These are phyloP conservation scores for Mariannaea elegans DNA, from an alignment of 2,329 filamentous ascomycete species.

Conservation along the genomic window DNA sequence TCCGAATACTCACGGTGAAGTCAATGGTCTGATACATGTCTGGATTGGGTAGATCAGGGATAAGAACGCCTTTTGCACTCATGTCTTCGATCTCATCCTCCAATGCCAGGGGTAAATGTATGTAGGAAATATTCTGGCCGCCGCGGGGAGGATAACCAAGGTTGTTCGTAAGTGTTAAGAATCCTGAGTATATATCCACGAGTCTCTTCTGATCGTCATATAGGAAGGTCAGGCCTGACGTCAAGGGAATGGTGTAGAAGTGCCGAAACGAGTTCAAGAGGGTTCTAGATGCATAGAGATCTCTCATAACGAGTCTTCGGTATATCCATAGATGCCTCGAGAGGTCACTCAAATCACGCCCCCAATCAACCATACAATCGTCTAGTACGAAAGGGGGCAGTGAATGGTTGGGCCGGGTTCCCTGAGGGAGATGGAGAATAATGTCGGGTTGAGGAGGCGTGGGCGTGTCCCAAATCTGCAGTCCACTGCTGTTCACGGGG, in stretches of 20 bases:
- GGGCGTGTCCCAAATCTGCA: slow-evolving; percentile 14
- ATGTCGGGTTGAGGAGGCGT: neutral
- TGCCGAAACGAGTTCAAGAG: neutral
- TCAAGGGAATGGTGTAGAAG: neutral
- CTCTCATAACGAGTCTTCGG: neutral
- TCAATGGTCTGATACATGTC: neutral
- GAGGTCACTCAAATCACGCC: neutral
- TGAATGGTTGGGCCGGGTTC: neutral
- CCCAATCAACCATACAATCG: neutral
- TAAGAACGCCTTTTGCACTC: neutral
- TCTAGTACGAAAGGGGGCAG: neutral
- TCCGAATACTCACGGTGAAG: neutral
- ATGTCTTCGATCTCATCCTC: neutral
- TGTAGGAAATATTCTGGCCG: neutral
- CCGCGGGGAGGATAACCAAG: neutral
- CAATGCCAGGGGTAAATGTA: neutral
- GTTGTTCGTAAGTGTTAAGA: neutral
- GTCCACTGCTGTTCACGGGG: neutral
- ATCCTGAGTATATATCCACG: neutral
- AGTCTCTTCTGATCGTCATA: neutral
- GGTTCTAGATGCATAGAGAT: neutral
- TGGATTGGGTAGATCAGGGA: neutral
- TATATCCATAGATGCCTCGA: neutral
- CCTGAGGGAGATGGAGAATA: neutral
- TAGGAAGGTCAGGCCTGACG: neutral